Conservation (phyloP, 768 basidiomycete genomes). For the Leccinum disarticulatum region DNA sequence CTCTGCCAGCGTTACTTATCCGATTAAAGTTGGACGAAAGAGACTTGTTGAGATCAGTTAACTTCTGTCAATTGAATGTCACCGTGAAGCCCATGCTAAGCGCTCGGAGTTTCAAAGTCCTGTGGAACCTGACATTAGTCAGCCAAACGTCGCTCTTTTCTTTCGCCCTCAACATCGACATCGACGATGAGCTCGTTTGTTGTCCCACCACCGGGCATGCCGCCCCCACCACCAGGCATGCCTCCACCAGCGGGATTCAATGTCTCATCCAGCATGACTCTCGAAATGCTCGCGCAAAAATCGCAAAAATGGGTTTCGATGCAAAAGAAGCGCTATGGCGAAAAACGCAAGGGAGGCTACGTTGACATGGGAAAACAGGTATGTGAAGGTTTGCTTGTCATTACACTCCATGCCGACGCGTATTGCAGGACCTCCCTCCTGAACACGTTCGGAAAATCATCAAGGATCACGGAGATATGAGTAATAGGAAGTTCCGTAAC, state of each 20-base stretch:
- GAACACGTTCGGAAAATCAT: conserved; percentile 99
- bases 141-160: conserved; percentile 21
- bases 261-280: conserved; percentile 46
- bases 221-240: conserved; percentile 42
- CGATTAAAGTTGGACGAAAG: background rate
- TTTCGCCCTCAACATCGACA: conserved; percentile 31
- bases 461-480: conserved; percentile 99
- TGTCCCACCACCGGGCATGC: conserved; percentile 45
- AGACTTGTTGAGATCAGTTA: background rate
- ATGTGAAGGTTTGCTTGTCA: conserved; percentile 22
- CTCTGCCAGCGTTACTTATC: background rate
- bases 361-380: conserved; percentile 95
- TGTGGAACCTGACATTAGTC: conserved; percentile 20
- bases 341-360: conserved; percentile 85
- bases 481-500: conserved; percentile 97
- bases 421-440: conserved; percentile 80
- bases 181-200: conserved; percentile 35
- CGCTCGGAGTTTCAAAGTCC: conserved; percentile 12
- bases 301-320: conserved; percentile 95
- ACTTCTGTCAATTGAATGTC: background rate
- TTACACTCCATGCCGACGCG: conserved; percentile 7
- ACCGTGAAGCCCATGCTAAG: background rate
- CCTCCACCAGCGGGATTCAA: conserved; percentile 37
- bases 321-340: conserved; percentile 90
- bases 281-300: conserved; percentile 83